A percentile compares a stretch with the other conserved stretches of the same genome.
Conservation (phyloP, 2,329 filamentous ascomycete genomes). For the Chaetoscypha palmicola region DNA sequence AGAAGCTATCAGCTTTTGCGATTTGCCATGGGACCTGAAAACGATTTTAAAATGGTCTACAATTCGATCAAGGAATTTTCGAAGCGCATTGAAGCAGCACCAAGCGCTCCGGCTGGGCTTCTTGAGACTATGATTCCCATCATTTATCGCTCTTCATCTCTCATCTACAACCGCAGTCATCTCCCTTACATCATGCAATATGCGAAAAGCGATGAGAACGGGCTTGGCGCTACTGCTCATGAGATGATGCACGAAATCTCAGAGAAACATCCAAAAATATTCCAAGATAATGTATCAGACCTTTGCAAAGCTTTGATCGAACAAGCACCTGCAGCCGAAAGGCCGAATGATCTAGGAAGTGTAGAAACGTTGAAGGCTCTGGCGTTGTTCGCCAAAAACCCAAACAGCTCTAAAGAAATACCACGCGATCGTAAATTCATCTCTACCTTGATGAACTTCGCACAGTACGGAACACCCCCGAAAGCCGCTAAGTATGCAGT, state of each 20-base stretch:
- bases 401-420: constrained; percentile 63
- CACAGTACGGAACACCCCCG: constrained; percentile 71
- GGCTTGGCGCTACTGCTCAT: constrained; percentile 71
- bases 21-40: constrained; percentile 76
- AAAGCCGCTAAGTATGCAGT: constrained; percentile 90
- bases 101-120: constrained; percentile 50
- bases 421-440: constrained; percentile 74
- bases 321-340: constrained; percentile 65
- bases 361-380: constrained; percentile 92
- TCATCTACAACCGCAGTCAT: constrained; percentile 93
- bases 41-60: constrained; percentile 85
- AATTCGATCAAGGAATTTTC: constrained; percentile 86
- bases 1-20: constrained; percentile 83
- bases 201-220: constrained; percentile 75
- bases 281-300: constrained; percentile 87
- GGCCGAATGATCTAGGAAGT: constrained; percentile 63
- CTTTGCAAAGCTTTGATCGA: constrained; percentile 81
- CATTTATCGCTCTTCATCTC: constrained; percentile 72
- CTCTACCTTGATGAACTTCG: constrained; percentile 75
- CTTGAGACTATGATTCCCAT: constrained; percentile 77
- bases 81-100: constrained; percentile 67
- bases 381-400: constrained; percentile 81
- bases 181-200: constrained; percentile 83
- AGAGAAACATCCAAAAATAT: constrained; percentile 76
- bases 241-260: constrained; percentile 91